Percentiles rank a stretch among this genome's conserved stretches.
Evolutionary conservation across 2,329 filamentous ascomycete genomes (phyloP).

Genomic region (Ilyonectria destructans): DNA sequence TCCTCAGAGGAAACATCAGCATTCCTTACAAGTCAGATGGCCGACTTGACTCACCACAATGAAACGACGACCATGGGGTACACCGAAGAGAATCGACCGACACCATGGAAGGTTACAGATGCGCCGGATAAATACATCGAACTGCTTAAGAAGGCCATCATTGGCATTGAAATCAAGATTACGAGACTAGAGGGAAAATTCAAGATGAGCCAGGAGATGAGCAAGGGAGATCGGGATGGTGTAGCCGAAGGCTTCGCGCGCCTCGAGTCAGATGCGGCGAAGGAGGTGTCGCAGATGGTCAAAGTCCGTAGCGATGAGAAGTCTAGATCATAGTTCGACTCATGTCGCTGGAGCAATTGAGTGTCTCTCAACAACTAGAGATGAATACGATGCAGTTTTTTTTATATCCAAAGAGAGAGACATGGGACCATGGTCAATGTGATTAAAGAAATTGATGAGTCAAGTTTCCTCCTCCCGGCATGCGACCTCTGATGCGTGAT

Average conservation of each 20-base stretch:
- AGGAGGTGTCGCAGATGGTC: too few relatives aligned
- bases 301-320: too few relatives aligned
- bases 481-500: too few relatives aligned
- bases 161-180: conserved; percentile 61
- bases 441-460: too few relatives aligned
- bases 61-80: conserved; percentile 73
- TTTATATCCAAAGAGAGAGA: too few relatives aligned
- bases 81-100: conserved; percentile 55
- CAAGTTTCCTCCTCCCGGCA: too few relatives aligned
- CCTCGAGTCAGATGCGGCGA: too few relatives aligned
- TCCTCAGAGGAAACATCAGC: conserved; percentile 59
- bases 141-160: conserved; percentile 71
- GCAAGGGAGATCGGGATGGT: conserved; percentile 67
- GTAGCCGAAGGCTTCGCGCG: conserved; percentile 70
- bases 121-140: conserved; percentile 71
- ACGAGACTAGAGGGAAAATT: conserved; percentile 69
- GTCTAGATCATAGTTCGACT: too few relatives aligned
- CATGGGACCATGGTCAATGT: too few relatives aligned
- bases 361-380: too few relatives aligned
- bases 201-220: conserved; percentile 78
- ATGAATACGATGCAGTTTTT: too few relatives aligned
- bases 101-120: conserved; percentile 70
- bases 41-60: conserved; percentile 65
- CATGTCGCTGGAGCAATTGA: too few relatives aligned
- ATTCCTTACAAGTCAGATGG: conserved; percentile 66